Evolutionary conservation across 1,139 yeast genomes (phyloP).

Genomic region (Candida sanyaensis): DNA sequence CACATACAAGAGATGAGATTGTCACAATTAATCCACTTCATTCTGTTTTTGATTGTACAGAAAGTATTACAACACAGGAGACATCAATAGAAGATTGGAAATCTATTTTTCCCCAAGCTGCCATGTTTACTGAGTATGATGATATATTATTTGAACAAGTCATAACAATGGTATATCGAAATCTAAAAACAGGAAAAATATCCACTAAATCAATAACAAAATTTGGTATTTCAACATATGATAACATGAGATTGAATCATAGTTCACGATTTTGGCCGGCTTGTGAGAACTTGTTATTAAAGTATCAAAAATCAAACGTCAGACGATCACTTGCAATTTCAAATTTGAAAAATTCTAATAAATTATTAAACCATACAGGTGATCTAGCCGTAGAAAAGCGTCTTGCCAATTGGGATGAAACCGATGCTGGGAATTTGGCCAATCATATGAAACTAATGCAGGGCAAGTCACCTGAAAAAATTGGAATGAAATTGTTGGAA

Average conservation of each 20-base stretch:
- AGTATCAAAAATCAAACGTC: slow-evolving; percentile 56
- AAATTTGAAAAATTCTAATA: slow-evolving; percentile 65
- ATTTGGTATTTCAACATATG: slow-evolving; percentile 67
- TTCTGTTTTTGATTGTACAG: slow-evolving; percentile 21
- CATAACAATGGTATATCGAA: slow-evolving; percentile 55
- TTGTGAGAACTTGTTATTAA: slow-evolving; percentile 62
- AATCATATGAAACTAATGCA: slow-evolving; percentile 55
- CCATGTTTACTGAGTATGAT: slow-evolving; percentile 58
- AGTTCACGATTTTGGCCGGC: slow-evolving; percentile 78
- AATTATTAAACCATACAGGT: slow-evolving; percentile 41
- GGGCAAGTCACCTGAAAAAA: slow-evolving; percentile 48
- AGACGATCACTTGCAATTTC: slow-evolving; percentile 79
- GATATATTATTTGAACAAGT: slow-evolving; percentile 51
- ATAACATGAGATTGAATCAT: slow-evolving; percentile 58
- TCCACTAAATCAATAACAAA: slow-evolving; percentile 66
- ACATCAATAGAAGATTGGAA: slow-evolving; percentile 32
- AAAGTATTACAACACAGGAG: slow-evolving; percentile 3
- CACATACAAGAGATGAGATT: slow-evolving; percentile 3
- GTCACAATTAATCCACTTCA: slow-evolving; percentile 19
- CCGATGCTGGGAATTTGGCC: slow-evolving; percentile 77
- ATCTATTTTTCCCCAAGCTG: slow-evolving; percentile 50
- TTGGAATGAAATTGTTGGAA: slow-evolving; percentile 53
- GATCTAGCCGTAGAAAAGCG: slow-evolving; percentile 14
- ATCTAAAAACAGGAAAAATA: slow-evolving; percentile 45
- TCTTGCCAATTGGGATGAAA: slow-evolving; percentile 60